phyloP scores from a whole-genome alignment of 768 basidiomycete genomes.

The Lepiota subincarnata region DNA sequence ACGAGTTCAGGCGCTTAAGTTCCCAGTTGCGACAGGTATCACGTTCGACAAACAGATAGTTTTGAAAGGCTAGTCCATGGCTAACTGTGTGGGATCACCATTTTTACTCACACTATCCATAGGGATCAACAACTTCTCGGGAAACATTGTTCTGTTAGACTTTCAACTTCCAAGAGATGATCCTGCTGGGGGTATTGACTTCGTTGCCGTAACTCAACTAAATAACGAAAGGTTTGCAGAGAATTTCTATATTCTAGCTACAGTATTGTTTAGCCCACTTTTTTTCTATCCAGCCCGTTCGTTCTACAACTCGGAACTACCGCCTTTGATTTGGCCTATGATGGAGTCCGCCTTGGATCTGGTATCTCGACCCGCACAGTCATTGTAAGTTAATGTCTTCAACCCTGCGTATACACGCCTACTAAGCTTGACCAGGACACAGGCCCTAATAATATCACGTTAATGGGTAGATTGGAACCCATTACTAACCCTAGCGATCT shows the following conservation, averaged over 20 bases:
- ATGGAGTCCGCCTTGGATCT: slow-evolving; percentile 50
- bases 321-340: slow-evolving; percentile 56
- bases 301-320: slow-evolving; percentile 65
- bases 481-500: slow-evolving; percentile 46
- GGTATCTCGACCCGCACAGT: slow-evolving; percentile 49
- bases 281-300: slow-evolving; percentile 47
- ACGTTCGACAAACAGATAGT: slow-evolving; percentile 58
- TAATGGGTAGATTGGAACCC: slow-evolving; percentile 51
- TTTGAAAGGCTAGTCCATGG: slow-evolving; percentile 41
- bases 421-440: slow-evolving; percentile 32
- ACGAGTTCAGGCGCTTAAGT: slow-evolving; percentile 60
- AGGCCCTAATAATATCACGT: slow-evolving; percentile 54
- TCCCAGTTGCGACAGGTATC: slow-evolving; percentile 63
- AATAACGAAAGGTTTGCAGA: slow-evolving; percentile 49
- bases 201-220: slow-evolving; percentile 51
- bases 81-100: not conserved
- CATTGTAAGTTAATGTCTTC: slow-evolving; percentile 37
- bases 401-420: not conserved
- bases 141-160: slow-evolving; percentile 50
- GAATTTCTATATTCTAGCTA: not conserved
- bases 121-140: slow-evolving; percentile 63
- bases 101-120: not conserved
- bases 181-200: slow-evolving; percentile 64
- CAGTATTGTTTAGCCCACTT: not conserved
- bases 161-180: slow-evolving; percentile 65